Evolutionary conservation across 2,329 filamentous ascomycete species (phyloP).

Genomic region (Didymella lethalis): DNA sequence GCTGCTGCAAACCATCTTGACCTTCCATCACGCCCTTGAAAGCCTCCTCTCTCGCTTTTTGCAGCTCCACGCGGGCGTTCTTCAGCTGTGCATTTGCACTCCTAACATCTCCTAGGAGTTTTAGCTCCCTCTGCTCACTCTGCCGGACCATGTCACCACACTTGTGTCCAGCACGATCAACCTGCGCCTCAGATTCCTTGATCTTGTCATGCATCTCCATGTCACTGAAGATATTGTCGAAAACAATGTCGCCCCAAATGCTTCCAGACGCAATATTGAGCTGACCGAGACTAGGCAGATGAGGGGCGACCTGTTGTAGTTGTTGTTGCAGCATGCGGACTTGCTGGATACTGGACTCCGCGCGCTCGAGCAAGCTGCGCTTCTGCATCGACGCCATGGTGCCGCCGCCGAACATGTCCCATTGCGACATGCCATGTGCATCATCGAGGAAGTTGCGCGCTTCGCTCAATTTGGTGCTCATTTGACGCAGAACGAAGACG

Average conservation of each 20-base stretch:
- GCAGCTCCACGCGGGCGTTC: slow-evolving; percentile 50
- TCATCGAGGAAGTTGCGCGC: slow-evolving; percentile 31
- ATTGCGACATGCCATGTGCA: slow-evolving; percentile 38
- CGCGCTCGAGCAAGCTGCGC: slow-evolving; percentile 59
- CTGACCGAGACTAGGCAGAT: slow-evolving; percentile 49
- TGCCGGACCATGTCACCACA: slow-evolving; percentile 48
- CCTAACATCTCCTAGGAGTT: slow-evolving; percentile 33
- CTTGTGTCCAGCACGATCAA: slow-evolving; percentile 29
- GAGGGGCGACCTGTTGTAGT: slow-evolving; percentile 52
- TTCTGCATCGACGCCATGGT: slow-evolving; percentile 63
- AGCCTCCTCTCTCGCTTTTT: slow-evolving; percentile 56
- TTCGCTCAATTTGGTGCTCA: slow-evolving; percentile 30
- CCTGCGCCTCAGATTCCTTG: slow-evolving; percentile 52
- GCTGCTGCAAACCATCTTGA: slow-evolving; percentile 4
- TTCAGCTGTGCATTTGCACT: slow-evolving; percentile 45
- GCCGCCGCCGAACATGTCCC: slow-evolving; percentile 62
- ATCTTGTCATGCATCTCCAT: slow-evolving; percentile 63
- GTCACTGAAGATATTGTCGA: slow-evolving; percentile 64
- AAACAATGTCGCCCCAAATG: slow-evolving; percentile 62
- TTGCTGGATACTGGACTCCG: slow-evolving; percentile 55
- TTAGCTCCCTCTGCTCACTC: slow-evolving; percentile 41
- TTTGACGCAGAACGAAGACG: slow-evolving; percentile 38
- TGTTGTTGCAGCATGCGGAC: slow-evolving; percentile 51
- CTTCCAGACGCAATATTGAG: slow-evolving; percentile 57
- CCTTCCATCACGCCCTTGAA: slow-evolving; percentile 47